These are phyloP conservation scores for Umbelopsis sp. DNA, from an alignment of 371 early-diverging fungal species.

Conservation along the genomic window DNA sequence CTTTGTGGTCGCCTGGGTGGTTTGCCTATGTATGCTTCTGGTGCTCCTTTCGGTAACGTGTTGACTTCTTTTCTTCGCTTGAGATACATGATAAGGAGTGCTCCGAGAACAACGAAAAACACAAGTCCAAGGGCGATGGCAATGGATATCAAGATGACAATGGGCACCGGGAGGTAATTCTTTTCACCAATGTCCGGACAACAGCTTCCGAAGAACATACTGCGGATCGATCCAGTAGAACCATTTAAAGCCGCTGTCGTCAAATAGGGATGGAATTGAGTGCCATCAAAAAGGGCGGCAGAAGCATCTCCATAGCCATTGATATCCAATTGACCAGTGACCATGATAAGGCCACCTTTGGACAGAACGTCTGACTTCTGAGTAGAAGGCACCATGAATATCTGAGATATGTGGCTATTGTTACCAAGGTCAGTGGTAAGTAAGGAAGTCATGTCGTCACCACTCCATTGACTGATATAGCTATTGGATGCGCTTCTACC, in stretches of 20 bases:
- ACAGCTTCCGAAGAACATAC: constrained; percentile 51
- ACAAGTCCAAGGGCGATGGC: constrained; percentile 72
- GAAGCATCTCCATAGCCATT: constrained; percentile 52
- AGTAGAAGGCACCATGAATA: constrained; percentile 16
- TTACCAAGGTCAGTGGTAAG: not conserved
- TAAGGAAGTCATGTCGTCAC: not conserved
- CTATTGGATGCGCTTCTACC: constrained; percentile 27
- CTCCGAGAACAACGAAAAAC: constrained; percentile 65
- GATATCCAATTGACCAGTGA: constrained; percentile 32
- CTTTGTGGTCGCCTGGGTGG: constrained; percentile 48
- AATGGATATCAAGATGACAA: constrained; percentile 72
- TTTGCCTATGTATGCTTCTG: constrained; percentile 46
- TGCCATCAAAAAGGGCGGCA: constrained; percentile 68
- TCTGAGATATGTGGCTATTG: not conserved
- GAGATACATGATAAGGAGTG: constrained; percentile 45
- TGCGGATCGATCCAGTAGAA: constrained; percentile 39
- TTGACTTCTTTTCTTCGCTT: constrained; percentile 40
- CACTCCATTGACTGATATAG: constrained; percentile 13
- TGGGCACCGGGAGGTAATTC: constrained; percentile 53
- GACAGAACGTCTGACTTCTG: not conserved
- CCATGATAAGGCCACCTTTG: constrained; percentile 17
- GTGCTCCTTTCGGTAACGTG: constrained; percentile 34
- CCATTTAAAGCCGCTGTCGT: constrained; percentile 55
- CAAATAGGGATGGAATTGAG: constrained; percentile 68
- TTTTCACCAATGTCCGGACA: constrained; percentile 20